These are phyloP conservation scores for Arabidopsis arenosa DNA, from an alignment of 345 rosid genomes.

Conservation along the genomic window DNA sequence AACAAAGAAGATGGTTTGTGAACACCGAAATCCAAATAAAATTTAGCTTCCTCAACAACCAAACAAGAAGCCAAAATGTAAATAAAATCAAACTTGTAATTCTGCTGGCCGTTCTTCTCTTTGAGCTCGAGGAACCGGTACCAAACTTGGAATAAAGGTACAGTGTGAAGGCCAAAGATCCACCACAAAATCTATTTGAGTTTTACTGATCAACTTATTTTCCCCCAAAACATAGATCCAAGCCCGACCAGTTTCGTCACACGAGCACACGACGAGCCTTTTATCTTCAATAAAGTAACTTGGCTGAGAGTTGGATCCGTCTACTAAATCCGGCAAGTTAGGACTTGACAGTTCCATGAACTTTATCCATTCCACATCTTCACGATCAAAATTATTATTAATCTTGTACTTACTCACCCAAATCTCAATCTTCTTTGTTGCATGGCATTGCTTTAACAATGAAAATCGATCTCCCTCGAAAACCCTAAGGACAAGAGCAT, in stretches of 20 bases:
- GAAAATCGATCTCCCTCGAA: neutral
- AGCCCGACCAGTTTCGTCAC: neutral
- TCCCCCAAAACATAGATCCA: slow-evolving; percentile 3
- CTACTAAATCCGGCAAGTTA: slow-evolving; percentile 4
- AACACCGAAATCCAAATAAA: slow-evolving; percentile 3
- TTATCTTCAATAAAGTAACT: slow-evolving; percentile 11
- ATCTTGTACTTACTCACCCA: slow-evolving; percentile 11
- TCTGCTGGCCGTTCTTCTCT: neutral
- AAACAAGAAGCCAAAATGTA: neutral
- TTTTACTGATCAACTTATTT: slow-evolving; percentile 1
- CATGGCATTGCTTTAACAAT: slow-evolving; percentile 2
- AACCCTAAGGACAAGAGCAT: neutral
- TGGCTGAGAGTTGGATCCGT: neutral
- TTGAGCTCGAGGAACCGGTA: neutral
- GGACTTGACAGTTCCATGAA: neutral
- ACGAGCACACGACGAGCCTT: neutral
- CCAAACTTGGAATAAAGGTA: slow-evolving; percentile 3
- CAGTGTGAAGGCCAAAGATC: slow-evolving; percentile 18
- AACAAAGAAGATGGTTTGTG: neutral
- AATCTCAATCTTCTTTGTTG: slow-evolving; percentile 9
- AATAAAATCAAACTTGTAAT: neutral
- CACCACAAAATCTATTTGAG: neutral
- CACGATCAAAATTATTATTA: neutral
- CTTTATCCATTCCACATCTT: neutral
- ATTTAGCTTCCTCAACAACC: neutral